A percentile compares a stretch with the other conserved stretches of the same genome.
These are phyloP conservation scores for Fraxinus dipetala DNA, from an alignment of 305 asterid genomes.

Conservation along the genomic window DNA sequence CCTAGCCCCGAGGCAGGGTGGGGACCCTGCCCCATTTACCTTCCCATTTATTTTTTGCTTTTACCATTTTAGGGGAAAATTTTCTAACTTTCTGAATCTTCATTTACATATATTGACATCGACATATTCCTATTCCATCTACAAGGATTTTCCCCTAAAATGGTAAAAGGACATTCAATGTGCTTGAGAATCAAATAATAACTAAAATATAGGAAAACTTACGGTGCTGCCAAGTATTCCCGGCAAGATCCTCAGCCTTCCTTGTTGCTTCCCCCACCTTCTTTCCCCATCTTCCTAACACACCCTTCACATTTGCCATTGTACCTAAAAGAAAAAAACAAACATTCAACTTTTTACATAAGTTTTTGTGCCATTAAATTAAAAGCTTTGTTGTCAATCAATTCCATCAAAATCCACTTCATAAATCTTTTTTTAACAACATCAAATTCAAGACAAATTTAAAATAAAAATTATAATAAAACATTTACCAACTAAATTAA, in stretches of 20 bases:
- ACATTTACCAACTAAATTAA: neutral
- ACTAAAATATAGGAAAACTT: conserved; percentile 25
- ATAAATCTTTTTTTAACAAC: neutral
- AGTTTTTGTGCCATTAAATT: neutral
- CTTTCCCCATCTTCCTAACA: conserved; percentile 83
- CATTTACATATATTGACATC: neutral
- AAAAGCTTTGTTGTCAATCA: conserved; percentile 5
- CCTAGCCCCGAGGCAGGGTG: neutral
- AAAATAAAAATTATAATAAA: neutral
- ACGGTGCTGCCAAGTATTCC: conserved; percentile 95
- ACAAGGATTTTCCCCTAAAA: neutral
- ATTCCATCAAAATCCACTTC: neutral
- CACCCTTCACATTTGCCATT: conserved; percentile 72
- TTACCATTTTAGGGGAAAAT: too few species aligned
- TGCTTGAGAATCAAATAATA: conserved; percentile 2
- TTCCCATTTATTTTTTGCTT: neutral
- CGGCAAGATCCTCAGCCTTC: conserved; percentile 90
- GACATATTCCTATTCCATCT: neutral
- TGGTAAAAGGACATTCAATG: neutral
- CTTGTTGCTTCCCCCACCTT: conserved; percentile 79
- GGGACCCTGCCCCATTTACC: neutral
- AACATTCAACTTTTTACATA: neutral
- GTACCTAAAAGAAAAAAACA: conserved; percentile 42
- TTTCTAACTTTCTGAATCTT: neutral
- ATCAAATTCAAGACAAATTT: neutral